A percentile compares a stretch with the other conserved stretches of the same genome.
Evolutionary conservation across 352 stramenopile species (phyloP).

Genomic region (Phytophthora parvispora): DNA sequence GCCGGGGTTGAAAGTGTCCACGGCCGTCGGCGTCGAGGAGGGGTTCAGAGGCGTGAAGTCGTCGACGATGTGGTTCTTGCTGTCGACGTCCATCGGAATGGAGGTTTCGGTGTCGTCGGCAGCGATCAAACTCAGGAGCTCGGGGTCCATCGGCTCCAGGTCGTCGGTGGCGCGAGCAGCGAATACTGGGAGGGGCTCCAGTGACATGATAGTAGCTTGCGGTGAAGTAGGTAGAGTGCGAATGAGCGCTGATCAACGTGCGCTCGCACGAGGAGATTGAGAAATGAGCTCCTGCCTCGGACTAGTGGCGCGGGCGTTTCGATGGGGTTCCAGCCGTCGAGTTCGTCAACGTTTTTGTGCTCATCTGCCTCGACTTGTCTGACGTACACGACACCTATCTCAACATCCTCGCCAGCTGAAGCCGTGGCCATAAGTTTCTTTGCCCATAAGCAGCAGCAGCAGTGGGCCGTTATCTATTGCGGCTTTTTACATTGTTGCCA

Average conservation of each 20-base stretch:
- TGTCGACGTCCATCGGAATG: slow-evolving; percentile 14
- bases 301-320: slow-evolving; percentile 9
- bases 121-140: slow-evolving; percentile 46
- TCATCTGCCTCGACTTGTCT: slow-evolving; percentile 6
- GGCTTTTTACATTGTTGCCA: slow-evolving; percentile 34
- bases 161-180: slow-evolving; percentile 28
- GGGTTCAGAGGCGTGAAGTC: slow-evolving; percentile 47
- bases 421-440: slow-evolving; percentile 13
- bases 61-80: slow-evolving; percentile 23
- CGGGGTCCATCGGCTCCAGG: slow-evolving; percentile 42
- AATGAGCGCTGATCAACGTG: slow-evolving; percentile 31
- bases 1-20: slow-evolving; percentile 41
- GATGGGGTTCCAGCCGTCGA: slow-evolving; percentile 17
- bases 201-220: slow-evolving; percentile 35
- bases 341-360: slow-evolving; percentile 15
- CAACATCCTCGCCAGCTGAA: slow-evolving; percentile 38
- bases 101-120: slow-evolving; percentile 24
- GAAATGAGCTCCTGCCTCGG: slow-evolving; percentile 22
- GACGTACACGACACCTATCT: slow-evolving; percentile 32
- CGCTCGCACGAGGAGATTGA: slow-evolving; percentile 40
- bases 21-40: slow-evolving; percentile 41
- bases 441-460: slow-evolving; percentile 11
- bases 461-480: neutral
- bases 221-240: neutral
- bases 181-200: slow-evolving; percentile 45